Conservation (phyloP, 2,329 filamentous ascomycete genomes). For the Atkinsonella texensis region DNA sequence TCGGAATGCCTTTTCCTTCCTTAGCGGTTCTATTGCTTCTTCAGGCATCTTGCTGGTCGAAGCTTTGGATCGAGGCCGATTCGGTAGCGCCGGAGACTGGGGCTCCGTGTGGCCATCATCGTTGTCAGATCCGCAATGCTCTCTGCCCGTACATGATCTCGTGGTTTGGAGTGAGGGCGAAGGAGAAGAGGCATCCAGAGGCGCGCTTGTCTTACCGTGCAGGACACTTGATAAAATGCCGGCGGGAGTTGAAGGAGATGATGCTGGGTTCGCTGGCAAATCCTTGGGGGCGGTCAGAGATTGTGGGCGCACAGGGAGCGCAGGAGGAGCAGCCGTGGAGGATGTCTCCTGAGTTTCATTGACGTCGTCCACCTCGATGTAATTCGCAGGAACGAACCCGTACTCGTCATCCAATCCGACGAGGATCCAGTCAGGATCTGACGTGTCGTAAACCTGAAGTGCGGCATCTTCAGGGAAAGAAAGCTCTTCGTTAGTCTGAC, state of each 20-base stretch:
- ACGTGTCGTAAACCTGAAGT: slow-evolving; percentile 75
- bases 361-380: slow-evolving; percentile 61
- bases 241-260: slow-evolving; percentile 32
- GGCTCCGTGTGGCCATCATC: slow-evolving; percentile 19
- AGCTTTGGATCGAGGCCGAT: slow-evolving; percentile 17
- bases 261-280: slow-evolving; percentile 12
- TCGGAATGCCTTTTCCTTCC: slow-evolving; percentile 27
- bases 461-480: slow-evolving; percentile 84
- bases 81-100: slow-evolving; percentile 27
- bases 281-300: slow-evolving; percentile 22
- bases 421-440: slow-evolving; percentile 93
- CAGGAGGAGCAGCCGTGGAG: slow-evolving; percentile 24
- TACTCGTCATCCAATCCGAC: slow-evolving; percentile 76
- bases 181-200: slow-evolving; percentile 13
- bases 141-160: slow-evolving; percentile 15
- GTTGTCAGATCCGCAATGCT: slow-evolving; percentile 18
- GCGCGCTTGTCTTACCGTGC: slow-evolving; percentile 29
- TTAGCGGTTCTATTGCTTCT: background rate
- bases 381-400: slow-evolving; percentile 92
- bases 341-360: slow-evolving; percentile 30
- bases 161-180: slow-evolving; percentile 16
- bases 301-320: slow-evolving; percentile 31
- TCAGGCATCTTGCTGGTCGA: background rate
- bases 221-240: slow-evolving; percentile 45
- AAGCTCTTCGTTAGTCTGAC: slow-evolving; percentile 94